Conservation (phyloP, 306 rosid species). For the Casuarina equisetifolia region DNA sequence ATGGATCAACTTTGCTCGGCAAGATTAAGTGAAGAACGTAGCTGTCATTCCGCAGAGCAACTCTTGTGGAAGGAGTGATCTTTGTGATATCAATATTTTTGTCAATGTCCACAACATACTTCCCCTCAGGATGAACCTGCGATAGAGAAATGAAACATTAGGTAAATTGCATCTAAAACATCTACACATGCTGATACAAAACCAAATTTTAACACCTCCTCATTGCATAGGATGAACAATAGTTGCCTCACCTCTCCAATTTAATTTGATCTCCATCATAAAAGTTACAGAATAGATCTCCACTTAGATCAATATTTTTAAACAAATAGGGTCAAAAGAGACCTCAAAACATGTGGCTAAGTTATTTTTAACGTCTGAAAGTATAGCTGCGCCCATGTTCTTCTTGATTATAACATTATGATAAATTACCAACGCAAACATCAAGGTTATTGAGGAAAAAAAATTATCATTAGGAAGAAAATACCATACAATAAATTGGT, state of each 20-base stretch:
- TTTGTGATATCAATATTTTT: conserved; percentile 91
- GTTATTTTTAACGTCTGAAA: neutral
- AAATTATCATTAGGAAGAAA: neutral
- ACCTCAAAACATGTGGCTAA: neutral
- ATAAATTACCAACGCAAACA: neutral
- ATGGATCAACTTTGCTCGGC: conserved; percentile 99
- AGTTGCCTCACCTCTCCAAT: neutral
- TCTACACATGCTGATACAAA: neutral
- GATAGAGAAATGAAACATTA: neutral
- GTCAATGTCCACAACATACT: conserved; percentile 95
- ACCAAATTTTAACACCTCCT: neutral
- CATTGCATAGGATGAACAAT: neutral
- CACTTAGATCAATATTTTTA: neutral
- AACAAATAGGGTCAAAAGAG: neutral
- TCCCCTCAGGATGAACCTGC: conserved; percentile 99
- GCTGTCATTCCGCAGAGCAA: conserved; percentile 98
- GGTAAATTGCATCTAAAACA: neutral
- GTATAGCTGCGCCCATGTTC: neutral
- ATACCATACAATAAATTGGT: neutral
- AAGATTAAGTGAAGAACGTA: conserved; percentile 91
- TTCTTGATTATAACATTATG: neutral
- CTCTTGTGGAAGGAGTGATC: conserved; percentile 96
- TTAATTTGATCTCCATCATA: conserved; percentile 1
- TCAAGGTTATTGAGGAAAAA: neutral
- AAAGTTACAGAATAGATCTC: neutral